Conservation (phyloP, 495 filamentous ascomycete genomes). For the Penicillium canescens region DNA sequence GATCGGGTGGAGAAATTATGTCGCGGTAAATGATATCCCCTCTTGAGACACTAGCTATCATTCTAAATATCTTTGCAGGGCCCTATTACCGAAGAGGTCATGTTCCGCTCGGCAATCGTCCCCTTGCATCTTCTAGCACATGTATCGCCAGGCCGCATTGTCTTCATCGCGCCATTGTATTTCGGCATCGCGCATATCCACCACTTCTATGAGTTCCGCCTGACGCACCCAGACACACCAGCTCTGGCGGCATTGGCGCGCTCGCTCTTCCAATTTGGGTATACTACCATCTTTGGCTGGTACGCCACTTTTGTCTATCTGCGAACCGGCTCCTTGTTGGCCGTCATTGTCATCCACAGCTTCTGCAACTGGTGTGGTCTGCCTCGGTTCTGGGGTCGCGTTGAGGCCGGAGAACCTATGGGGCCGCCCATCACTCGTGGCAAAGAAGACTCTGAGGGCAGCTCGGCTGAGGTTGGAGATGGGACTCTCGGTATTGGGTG, state of each 20-base stretch:
- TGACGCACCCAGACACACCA: conserved; percentile 73
- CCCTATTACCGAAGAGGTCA: conserved; percentile 87
- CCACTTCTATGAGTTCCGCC: conserved; percentile 91
- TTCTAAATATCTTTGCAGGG: conserved; percentile 51
- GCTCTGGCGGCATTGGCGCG: conserved; percentile 59
- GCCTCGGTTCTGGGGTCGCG: conserved; percentile 81
- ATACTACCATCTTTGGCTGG: conserved; percentile 91
- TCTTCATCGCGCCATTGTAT: conserved; percentile 82
- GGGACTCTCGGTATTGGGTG: conserved; percentile 50
- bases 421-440: conserved; percentile 32
- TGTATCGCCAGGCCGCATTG: conserved; percentile 53
- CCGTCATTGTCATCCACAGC: conserved; percentile 72
- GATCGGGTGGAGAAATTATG: conserved; percentile 65
- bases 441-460: conserved; percentile 42
- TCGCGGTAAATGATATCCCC: conserved; percentile 51
- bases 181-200: conserved; percentile 96
- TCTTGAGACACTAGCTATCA: conserved; percentile 4
- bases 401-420: conserved; percentile 48
- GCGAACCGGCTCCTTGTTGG: conserved; percentile 75
- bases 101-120: conserved; percentile 84
- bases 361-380: conserved; percentile 94
- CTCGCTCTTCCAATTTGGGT: conserved; percentile 82
- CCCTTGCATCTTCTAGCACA: conserved; percentile 80
- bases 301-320: conserved; percentile 90
- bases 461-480: conserved; percentile 12